phyloP scores from a whole-genome alignment of 371 early-diverging fungal species.

The Nosema granulosis region DNA sequence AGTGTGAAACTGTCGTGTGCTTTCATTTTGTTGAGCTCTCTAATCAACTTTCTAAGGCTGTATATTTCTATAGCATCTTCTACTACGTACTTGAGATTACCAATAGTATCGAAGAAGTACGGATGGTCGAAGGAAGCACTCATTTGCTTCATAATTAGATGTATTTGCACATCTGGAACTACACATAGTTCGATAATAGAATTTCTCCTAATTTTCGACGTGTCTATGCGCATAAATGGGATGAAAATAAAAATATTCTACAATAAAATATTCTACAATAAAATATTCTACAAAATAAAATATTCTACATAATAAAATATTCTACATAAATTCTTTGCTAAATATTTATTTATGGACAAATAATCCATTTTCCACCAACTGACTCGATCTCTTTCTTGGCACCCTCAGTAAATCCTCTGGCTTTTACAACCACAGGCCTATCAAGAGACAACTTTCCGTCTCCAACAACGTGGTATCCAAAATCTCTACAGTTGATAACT shows the following conservation, averaged over 20 bases:
- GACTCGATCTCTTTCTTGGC: conserved; percentile 97
- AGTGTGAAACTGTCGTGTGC: conserved; percentile 2
- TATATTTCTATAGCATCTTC: conserved; percentile 4
- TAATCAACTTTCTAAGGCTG: conserved; percentile 28
- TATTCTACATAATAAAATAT: too few relatives aligned
- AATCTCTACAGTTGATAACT: conserved; percentile 64
- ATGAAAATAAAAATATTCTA: not conserved
- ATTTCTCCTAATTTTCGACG: not conserved
- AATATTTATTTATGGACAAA: conserved; percentile 58
- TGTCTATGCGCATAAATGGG: not conserved
- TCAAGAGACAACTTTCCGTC: conserved; percentile 78
- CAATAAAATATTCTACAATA: not conserved
- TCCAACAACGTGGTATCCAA: conserved; percentile 89
- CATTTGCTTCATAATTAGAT: conserved; percentile 20
- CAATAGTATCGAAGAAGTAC: conserved; percentile 42
- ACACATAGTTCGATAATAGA: conserved; percentile 44
- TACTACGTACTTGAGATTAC: conserved; percentile 31
- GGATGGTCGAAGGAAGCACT: not conserved
- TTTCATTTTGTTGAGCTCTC: conserved; percentile 7
- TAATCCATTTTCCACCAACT: conserved; percentile 81
- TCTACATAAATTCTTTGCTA: too few relatives aligned
- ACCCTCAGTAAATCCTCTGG: conserved; percentile 81
- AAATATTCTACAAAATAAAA: not conserved
- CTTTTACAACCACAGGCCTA: conserved; percentile 91
- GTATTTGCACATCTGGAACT: conserved; percentile 22